Conservation (phyloP, 139 green algal genomes). For the Tetratostichococcus sp. region DNA sequence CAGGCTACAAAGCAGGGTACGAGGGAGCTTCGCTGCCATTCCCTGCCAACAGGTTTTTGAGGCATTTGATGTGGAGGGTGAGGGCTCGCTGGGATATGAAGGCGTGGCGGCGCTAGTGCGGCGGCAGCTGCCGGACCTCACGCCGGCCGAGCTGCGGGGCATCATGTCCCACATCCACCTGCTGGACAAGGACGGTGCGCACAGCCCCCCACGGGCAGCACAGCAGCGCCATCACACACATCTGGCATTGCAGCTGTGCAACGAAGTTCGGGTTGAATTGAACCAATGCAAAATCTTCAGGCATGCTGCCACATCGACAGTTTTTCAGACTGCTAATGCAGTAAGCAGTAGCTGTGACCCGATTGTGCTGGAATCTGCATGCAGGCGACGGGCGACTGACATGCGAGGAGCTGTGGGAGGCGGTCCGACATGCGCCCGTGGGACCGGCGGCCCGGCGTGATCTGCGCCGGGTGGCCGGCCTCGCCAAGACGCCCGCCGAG, state of each 20-base stretch:
- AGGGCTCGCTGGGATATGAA: neutral
- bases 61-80: neutral
- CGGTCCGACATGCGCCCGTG: neutral
- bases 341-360: too few species aligned
- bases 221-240: too few species aligned
- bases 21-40: too few species aligned
- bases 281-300: too few species aligned
- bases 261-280: too few species aligned
- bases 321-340: too few species aligned
- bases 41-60: slow-evolving; percentile 1
- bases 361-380: neutral
- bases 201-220: too few species aligned
- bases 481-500: slow-evolving; percentile 1
- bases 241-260: too few species aligned
- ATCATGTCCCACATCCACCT: neutral
- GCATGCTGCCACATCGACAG: too few species aligned
- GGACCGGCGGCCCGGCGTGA: neutral
- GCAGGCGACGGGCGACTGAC: slow-evolving; percentile 1
- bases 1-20: too few species aligned
- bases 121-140: neutral
- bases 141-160: neutral
- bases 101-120: neutral
- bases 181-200: neutral
- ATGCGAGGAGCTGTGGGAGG: neutral
- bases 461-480: neutral